These are phyloP conservation scores for Nematocida sp. DNA, from an alignment of 371 early-diverging fungal species.

Conservation along the genomic window DNA sequence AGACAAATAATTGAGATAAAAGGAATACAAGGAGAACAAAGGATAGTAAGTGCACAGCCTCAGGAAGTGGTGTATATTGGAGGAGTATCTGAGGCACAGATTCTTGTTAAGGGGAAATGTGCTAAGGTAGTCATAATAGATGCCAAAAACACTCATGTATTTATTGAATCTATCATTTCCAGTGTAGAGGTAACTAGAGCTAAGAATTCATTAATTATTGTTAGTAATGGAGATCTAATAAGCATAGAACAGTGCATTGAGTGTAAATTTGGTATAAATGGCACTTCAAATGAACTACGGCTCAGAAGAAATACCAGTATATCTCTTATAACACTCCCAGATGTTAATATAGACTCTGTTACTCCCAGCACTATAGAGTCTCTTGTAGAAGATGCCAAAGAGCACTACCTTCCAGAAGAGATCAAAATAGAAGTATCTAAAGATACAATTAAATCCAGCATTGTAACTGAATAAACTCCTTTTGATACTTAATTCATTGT, in stretches of 20 bases:
- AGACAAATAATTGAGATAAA: conserved; percentile 30
- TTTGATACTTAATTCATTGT: too few species aligned
- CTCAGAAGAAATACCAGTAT: conserved; percentile 2
- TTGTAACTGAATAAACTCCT: conserved; percentile 5
- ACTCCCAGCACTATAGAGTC: not conserved
- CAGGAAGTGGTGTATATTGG: conserved; percentile 33
- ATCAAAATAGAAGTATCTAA: conserved; percentile 1
- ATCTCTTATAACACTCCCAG: conserved; percentile 1
- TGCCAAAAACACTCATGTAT: not conserved
- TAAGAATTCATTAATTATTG: conserved; percentile 15
- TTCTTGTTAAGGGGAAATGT: conserved; percentile 29
- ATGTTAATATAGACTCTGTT: not conserved
- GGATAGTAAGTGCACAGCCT: not conserved
- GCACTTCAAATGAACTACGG: not conserved
- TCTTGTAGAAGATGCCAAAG: not conserved
- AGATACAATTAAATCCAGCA: not conserved
- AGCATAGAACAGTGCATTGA: conserved; percentile 34
- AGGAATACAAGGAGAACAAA: conserved; percentile 17
- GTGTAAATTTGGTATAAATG: conserved; percentile 12
- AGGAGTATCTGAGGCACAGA: conserved; percentile 5
- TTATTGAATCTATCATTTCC: not conserved
- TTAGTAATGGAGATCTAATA: not conserved
- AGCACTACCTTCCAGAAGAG: conserved; percentile 40
- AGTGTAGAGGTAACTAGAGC: conserved; percentile 29
- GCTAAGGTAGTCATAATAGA: conserved; percentile 33